These are phyloP conservation scores for Termitomyces sp. DNA, from an alignment of 768 basidiomycete species.

Conservation along the genomic window DNA sequence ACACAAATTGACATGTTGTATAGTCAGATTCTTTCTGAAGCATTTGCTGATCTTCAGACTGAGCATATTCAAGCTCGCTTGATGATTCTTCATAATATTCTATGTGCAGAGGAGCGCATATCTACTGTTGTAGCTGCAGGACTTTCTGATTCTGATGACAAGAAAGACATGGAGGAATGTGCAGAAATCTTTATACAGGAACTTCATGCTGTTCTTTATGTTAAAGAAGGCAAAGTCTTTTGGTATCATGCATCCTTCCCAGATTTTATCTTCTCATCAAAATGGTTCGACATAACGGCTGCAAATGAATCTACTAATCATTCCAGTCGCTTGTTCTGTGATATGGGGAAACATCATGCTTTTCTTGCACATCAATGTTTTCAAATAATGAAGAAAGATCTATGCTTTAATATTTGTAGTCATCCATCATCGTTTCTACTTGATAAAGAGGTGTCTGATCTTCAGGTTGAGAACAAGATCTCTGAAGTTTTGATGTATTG, in stretches of 20 bases:
- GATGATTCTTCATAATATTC: not conserved
- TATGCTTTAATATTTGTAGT: too few species aligned
- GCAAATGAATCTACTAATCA: not conserved
- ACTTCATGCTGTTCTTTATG: not conserved
- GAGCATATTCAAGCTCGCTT: too few species aligned
- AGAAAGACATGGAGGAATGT: not conserved
- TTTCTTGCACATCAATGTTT: too few species aligned
- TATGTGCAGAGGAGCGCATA: not conserved
- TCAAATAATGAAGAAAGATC: too few species aligned
- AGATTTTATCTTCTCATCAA: not conserved
- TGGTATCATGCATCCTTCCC: not conserved
- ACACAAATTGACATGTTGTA: not conserved
- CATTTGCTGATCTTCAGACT: too few species aligned
- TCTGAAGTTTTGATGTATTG: too few species aligned
- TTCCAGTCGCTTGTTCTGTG: not conserved
- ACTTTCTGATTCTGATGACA: not conserved
- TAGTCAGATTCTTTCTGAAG: too few species aligned
- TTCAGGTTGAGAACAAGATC: too few species aligned
- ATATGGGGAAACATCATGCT: not conserved
- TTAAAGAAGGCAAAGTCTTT: not conserved
- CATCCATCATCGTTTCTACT: too few species aligned
- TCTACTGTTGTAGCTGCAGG: not conserved
- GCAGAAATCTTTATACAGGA: not conserved
- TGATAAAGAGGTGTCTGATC: too few species aligned
- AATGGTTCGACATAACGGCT: not conserved